Conservation (phyloP, 495 filamentous ascomycete species). For the Glarea lozoyensis region DNA sequence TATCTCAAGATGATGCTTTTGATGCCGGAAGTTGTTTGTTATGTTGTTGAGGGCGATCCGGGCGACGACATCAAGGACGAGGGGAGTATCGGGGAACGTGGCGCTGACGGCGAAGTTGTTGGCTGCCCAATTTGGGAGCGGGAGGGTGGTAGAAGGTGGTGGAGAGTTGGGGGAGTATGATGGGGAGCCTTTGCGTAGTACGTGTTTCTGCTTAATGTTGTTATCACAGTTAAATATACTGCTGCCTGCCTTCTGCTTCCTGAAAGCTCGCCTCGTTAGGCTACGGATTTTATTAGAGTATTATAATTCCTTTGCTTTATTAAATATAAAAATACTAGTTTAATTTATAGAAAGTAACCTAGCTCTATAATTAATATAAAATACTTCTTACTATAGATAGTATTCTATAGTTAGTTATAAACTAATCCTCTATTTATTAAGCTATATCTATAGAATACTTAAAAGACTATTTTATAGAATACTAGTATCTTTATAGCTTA, state of each 20-base stretch:
- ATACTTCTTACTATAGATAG: neutral
- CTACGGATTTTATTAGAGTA: too few species aligned
- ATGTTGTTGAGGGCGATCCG: neutral
- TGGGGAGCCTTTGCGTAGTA: too few species aligned
- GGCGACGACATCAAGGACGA: neutral
- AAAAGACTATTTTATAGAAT: neutral
- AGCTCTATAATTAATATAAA: neutral
- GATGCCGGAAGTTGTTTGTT: neutral
- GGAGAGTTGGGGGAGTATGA: neutral
- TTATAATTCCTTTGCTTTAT: too few species aligned
- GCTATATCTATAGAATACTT: neutral
- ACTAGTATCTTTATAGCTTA: neutral
- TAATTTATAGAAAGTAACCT: constrained; percentile 1
- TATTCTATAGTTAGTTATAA: neutral
- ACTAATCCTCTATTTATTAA: neutral
- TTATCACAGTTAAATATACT: too few species aligned
- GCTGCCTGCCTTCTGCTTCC: too few species aligned
- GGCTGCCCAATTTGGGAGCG: neutral
- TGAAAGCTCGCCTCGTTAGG: too few species aligned
- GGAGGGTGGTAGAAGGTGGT: neutral
- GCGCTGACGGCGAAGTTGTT: neutral
- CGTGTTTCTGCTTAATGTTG: too few species aligned
- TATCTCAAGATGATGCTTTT: neutral
- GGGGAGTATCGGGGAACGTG: neutral
- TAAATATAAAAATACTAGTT: too few species aligned